Base-by-base conservation (phyloP, 805 yeast species). In the Candida quercuum region DNA sequence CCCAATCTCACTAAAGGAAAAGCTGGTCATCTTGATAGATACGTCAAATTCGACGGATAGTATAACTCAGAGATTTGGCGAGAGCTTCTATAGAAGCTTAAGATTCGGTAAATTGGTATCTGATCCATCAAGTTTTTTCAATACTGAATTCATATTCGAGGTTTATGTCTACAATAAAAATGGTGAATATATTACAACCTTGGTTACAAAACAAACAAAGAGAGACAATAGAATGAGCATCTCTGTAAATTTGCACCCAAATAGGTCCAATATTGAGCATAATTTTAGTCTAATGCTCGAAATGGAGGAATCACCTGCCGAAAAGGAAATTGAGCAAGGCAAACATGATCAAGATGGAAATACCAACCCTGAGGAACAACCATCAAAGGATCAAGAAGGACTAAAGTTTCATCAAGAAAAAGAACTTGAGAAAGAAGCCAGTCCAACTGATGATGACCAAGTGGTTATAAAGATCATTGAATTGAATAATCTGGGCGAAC, bases 111-210 rank as follows among this genome's bases (percentile, higher is more conserved):
- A 29, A 21, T 13, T 40, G 5, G 23, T 16, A 6, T n/a, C 26
- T 34, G 38, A 21, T 35, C 36, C 23, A n/a, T 20, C 3, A 8
- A 18, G 7, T 4, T 14, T 32, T 1, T 21, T 33, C 6, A 16
- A 9, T 17, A 33, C 29, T 23, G 31, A 38, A 14, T 32, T 43
- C 13, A 35, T 23, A 22, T 18, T 36, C 12, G 19, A 29, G 22
- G 16, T 21, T 11, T 37, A 39, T 19, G 37, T 40, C 1, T 43
- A 17, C 24, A 33, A 40, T 21, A 23, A 35, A 11, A 10, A 6
- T 22, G 47, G 45, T 4, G 19, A 31, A 2, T 41, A 38, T 24
- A 15, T 28, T 10, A 29, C 9, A 19, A 36, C 40, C 1, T 17
- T 41, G 13, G 10, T 15, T 7, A 16, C 28, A 12, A 26, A 30